Conservation (phyloP, 208 protist genomes). For the Leishmania gerbilli region DNA sequence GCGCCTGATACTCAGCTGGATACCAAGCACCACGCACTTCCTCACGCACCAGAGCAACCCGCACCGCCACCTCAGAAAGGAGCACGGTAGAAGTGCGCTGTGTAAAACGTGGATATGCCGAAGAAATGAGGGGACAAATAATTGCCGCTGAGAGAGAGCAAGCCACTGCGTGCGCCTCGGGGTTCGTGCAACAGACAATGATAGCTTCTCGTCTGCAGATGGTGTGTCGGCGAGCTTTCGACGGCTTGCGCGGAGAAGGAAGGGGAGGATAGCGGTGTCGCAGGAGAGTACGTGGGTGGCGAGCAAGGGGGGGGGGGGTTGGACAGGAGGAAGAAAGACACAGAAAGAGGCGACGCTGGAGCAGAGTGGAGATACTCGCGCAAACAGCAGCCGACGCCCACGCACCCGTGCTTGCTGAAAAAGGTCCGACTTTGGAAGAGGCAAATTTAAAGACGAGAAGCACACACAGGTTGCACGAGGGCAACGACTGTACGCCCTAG, state of each 20-base stretch:
- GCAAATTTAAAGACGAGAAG: background rate
- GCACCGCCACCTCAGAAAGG: background rate
- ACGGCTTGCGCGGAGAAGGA: background rate
- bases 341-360: background rate
- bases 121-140: background rate
- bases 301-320: background rate
- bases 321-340: background rate
- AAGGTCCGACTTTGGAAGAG: background rate
- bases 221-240: background rate
- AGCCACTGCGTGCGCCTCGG: background rate
- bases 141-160: background rate
- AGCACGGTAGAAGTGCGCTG: background rate
- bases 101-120: background rate
- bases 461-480: background rate
- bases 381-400: background rate
- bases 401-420: background rate
- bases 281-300: background rate
- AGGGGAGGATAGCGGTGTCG: background rate
- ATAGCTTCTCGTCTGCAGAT: background rate
- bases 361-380: background rate
- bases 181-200: background rate
- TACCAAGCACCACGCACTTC: background rate
- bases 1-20: background rate
- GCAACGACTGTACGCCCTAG: background rate
- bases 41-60: background rate